Evolutionary conservation across 2,329 filamentous ascomycete species (phyloP).

Genomic region (Calonectria leucothoes): DNA sequence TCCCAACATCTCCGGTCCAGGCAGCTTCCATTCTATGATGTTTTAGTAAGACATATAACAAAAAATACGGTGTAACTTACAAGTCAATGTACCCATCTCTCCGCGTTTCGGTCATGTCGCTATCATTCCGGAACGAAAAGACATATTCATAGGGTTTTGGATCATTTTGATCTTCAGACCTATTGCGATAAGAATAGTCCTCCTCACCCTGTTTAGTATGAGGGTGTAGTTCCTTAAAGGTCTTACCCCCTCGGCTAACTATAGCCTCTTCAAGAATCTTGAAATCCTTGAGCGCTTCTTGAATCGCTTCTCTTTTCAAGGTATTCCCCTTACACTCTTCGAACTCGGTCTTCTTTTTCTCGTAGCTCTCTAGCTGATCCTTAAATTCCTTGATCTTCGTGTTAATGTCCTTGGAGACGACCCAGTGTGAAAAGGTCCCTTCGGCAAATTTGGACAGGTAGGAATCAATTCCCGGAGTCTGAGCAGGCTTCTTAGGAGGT

Average conservation of each 20-base stretch:
- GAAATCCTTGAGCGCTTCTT: constrained; percentile 29
- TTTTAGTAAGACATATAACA: constrained; percentile 18
- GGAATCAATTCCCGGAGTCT: constrained; percentile 56
- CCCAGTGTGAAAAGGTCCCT: constrained; percentile 72
- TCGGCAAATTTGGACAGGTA: constrained; percentile 63
- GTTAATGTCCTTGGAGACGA: constrained; percentile 54
- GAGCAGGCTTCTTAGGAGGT: constrained; percentile 36
- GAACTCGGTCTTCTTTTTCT: constrained; percentile 17
- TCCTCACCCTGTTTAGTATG: constrained; percentile 50
- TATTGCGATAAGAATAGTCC: background rate
- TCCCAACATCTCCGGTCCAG: constrained; percentile 76
- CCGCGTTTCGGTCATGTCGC: constrained; percentile 66
- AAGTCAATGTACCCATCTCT: constrained; percentile 72
- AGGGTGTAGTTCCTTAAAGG: constrained; percentile 73
- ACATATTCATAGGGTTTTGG: constrained; percentile 57
- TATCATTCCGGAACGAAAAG: constrained; percentile 64
- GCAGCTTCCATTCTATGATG: constrained; percentile 73
- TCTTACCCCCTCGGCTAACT: constrained; percentile 70
- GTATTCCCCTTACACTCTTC: constrained; percentile 54
- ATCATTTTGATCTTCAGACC: constrained; percentile 27
- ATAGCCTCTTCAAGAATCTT: constrained; percentile 53
- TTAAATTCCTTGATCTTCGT: constrained; percentile 46
- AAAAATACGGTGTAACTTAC: constrained; percentile 52
- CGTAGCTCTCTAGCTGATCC: constrained; percentile 31
- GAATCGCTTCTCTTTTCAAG: constrained; percentile 62